Evolutionary conservation across 352 stramenopile genomes (phyloP).

Genomic region (Globisporangium iwayamae): DNA sequence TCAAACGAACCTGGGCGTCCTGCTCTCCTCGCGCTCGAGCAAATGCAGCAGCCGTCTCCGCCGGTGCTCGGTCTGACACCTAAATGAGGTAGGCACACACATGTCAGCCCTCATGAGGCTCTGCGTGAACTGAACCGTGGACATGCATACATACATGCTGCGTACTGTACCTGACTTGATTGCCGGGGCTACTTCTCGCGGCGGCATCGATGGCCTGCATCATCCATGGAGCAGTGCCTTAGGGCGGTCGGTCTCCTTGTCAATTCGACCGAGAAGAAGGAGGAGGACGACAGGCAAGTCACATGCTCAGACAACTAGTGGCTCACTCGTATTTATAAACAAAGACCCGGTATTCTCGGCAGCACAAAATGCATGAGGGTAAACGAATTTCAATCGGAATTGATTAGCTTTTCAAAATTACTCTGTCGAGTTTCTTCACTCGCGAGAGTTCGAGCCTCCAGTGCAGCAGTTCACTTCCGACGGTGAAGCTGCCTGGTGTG

Average conservation of each 20-base stretch:
- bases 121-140: no score
- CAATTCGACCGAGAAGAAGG: neutral
- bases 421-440: neutral
- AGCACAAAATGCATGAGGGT: neutral
- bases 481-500: constrained; percentile 8
- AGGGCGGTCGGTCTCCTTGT: neutral
- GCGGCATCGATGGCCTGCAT: constrained; percentile 4
- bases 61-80: constrained; percentile 17
- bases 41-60: constrained; percentile 24
- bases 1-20: constrained; percentile 16
- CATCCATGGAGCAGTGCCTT: neutral
- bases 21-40: constrained; percentile 23
- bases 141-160: no score
- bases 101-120: no score
- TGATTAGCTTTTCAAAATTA: neutral
- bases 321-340: neutral
- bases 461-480: constrained; percentile 10
- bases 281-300: neutral
- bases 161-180: constrained; percentile 1
- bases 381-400: neutral
- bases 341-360: neutral
- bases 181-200: neutral
- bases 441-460: neutral
- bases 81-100: no score
- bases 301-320: neutral